phyloP scores from a whole-genome alignment of 495 filamentous ascomycete genomes.

The Penicillium canescens region DNA sequence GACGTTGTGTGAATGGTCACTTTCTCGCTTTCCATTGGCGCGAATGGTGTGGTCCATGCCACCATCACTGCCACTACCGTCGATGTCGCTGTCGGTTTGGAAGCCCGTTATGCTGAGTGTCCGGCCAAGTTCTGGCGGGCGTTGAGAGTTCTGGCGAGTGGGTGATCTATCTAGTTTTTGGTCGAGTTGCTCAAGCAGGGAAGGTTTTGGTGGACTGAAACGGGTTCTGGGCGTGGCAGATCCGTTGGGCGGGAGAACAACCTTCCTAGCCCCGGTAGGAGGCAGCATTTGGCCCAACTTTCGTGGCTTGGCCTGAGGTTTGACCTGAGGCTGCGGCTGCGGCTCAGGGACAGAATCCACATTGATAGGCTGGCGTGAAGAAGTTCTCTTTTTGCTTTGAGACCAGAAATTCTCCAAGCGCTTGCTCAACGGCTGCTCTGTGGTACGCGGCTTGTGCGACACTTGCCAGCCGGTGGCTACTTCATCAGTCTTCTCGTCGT shows the following conservation, averaged over 20 bases:
- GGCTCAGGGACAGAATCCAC: slow-evolving; percentile 4
- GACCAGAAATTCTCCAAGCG: slow-evolving; percentile 45
- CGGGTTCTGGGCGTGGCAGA: slow-evolving; percentile 42
- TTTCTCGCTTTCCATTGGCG: slow-evolving; percentile 24
- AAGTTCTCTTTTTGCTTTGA: slow-evolving; percentile 33
- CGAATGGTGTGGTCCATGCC: slow-evolving; percentile 27
- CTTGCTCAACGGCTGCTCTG: slow-evolving; percentile 42
- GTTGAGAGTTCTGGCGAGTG: slow-evolving; percentile 35
- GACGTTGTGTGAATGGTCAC: slow-evolving; percentile 28
- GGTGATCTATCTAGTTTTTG: slow-evolving; percentile 43
- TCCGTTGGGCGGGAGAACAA: slow-evolving; percentile 39
- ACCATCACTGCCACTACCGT: slow-evolving; percentile 19
- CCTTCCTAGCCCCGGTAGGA: slow-evolving; percentile 32
- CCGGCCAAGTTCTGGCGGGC: slow-evolving; percentile 28
- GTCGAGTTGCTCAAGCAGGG: slow-evolving; percentile 43
- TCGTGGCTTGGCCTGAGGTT: slow-evolving; percentile 20
- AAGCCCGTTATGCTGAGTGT: slow-evolving; percentile 22
- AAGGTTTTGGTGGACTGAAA: slow-evolving; percentile 47
- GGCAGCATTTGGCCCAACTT: slow-evolving; percentile 34
- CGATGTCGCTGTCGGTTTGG: slow-evolving; percentile 23
- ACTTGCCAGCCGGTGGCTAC: slow-evolving; percentile 26
- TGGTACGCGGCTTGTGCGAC: slow-evolving; percentile 27
- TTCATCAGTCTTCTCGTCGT: slow-evolving; percentile 24
- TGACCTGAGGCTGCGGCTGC: slow-evolving; percentile 12
- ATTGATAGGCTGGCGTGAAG: slow-evolving; percentile 2